Percentiles rank a stretch among this genome's conserved stretches.
Evolutionary conservation across 805 yeast genomes (phyloP).

Genomic region (Kluyveromyces nonfermentans): DNA sequence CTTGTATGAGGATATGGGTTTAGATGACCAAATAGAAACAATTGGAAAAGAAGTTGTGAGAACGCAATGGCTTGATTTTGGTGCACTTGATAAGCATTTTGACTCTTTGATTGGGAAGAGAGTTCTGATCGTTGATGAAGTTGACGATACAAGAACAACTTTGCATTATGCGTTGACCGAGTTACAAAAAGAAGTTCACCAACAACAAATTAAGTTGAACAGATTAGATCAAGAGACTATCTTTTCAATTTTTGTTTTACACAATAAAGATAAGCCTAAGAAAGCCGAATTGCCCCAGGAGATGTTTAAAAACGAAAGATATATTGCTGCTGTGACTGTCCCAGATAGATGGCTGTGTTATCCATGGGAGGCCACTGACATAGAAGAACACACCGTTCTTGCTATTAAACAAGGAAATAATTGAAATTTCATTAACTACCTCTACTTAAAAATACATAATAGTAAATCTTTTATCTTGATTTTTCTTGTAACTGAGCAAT

Average conservation of each 20-base stretch:
- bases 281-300: slow-evolving; percentile 60
- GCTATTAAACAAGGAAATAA: slow-evolving; percentile 63
- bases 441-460: neutral
- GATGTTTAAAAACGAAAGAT: slow-evolving; percentile 54
- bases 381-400: slow-evolving; percentile 59
- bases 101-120: slow-evolving; percentile 75
- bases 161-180: slow-evolving; percentile 76
- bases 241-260: slow-evolving; percentile 71
- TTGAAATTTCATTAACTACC: slow-evolving; percentile 13
- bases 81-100: slow-evolving; percentile 56
- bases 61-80: slow-evolving; percentile 87
- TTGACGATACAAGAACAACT: slow-evolving; percentile 87
- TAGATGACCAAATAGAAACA: slow-evolving; percentile 33
- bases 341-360: slow-evolving; percentile 80
- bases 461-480: slow-evolving; percentile 5
- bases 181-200: slow-evolving; percentile 47
- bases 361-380: slow-evolving; percentile 84
- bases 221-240: slow-evolving; percentile 51
- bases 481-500: slow-evolving; percentile 54
- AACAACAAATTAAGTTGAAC: slow-evolving; percentile 50
- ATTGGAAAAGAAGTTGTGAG: slow-evolving; percentile 77
- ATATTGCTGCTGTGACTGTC: slow-evolving; percentile 65
- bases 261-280: slow-evolving; percentile 76
- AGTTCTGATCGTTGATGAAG: slow-evolving; percentile 79
- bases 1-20: slow-evolving; percentile 48